Conservation (phyloP, 1,284 basidiomycete species). For the Paramarasmius palmivorus region DNA sequence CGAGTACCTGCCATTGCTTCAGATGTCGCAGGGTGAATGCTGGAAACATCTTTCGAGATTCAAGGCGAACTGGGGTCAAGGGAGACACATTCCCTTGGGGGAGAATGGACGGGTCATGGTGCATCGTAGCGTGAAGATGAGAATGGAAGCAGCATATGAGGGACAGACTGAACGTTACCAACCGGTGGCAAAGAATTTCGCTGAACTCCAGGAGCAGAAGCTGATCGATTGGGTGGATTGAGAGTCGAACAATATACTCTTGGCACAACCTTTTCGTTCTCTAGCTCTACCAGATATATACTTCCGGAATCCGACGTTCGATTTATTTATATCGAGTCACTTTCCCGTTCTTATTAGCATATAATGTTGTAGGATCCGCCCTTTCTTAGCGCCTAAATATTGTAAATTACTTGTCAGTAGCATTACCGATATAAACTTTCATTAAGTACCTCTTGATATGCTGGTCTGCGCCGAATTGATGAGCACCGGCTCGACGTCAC, state of each 20-base stretch:
- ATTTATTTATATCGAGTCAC: no score
- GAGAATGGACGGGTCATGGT: slow-evolving; percentile 27
- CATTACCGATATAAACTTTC: background rate
- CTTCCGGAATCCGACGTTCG: no score
- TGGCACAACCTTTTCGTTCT: no score
- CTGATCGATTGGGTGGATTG: no score
- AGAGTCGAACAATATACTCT: no score
- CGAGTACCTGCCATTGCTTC: slow-evolving; percentile 42
- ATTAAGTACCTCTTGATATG: background rate
- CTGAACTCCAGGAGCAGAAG: no score
- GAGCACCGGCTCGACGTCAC: background rate
- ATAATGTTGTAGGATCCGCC: background rate
- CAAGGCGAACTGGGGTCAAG: no score
- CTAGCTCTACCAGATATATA: no score
- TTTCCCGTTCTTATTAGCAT: background rate
- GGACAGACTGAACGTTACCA: slow-evolving; percentile 35
- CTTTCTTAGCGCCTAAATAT: background rate
- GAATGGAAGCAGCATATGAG: slow-evolving; percentile 40
- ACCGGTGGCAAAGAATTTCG: slow-evolving; percentile 36
- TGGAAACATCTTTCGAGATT: no score
- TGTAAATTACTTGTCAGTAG: no score
- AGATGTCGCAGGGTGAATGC: no score
- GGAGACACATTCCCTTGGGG: slow-evolving; percentile 33
- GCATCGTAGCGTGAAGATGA: slow-evolving; percentile 46
- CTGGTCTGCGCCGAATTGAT: background rate